These are phyloP conservation scores for Shiraia sp. DNA, from an alignment of 2,329 filamentous ascomycete species.

Conservation along the genomic window DNA sequence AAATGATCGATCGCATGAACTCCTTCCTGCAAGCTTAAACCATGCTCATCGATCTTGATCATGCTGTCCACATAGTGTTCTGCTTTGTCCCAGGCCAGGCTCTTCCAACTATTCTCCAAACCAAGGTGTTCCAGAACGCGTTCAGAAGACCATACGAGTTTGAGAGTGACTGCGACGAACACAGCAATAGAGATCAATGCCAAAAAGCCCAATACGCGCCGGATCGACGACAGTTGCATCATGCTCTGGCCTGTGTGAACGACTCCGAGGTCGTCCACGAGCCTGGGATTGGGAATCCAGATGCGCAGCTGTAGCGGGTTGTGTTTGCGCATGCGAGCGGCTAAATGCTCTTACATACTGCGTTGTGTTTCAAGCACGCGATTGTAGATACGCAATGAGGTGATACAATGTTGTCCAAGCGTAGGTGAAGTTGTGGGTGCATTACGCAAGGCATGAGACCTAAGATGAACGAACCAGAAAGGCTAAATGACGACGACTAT, in stretches of 20 bases:
- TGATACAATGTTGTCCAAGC: not conserved
- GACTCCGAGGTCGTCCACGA: not conserved
- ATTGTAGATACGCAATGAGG: not conserved
- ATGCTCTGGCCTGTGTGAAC: not conserved
- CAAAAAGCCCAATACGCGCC: slow-evolving; percentile 17
- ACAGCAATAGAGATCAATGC: slow-evolving; percentile 12
- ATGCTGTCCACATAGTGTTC: not conserved
- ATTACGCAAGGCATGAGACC: not conserved
- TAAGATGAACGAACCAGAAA: not conserved
- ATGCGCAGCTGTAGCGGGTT: slow-evolving; percentile 6
- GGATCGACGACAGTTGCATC: slow-evolving; percentile 8
- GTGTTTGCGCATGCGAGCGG: slow-evolving; percentile 10
- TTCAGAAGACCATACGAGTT: slow-evolving; percentile 10
- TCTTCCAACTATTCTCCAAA: not conserved
- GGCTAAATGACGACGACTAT: not conserved
- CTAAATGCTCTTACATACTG: slow-evolving; percentile 6
- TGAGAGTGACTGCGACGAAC: slow-evolving; percentile 13
- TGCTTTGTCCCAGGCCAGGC: not conserved
- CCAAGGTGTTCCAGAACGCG: too few relatives aligned
- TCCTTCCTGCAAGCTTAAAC: not conserved
- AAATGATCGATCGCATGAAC: slow-evolving; percentile 46
- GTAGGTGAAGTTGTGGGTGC: not conserved
- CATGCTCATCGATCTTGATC: not conserved
- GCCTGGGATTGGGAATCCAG: slow-evolving; percentile 1
- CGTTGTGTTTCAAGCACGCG: slow-evolving; percentile 1